Conservation (phyloP, 1,139 yeast species). For the Yamadazyma triangularis region DNA sequence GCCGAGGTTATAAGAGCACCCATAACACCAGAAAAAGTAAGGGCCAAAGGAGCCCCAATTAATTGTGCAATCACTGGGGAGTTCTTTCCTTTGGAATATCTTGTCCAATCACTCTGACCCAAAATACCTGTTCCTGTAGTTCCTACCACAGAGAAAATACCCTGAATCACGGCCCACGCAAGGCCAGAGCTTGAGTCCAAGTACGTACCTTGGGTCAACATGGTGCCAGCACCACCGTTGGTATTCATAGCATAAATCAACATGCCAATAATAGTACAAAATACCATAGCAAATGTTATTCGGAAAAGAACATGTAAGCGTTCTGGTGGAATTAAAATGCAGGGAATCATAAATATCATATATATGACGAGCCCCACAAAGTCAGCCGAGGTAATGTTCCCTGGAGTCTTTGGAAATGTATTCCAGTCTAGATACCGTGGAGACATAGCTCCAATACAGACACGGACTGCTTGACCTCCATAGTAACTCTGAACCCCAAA, state of each 20-base stretch:
- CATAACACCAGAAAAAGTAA: constrained; percentile 6
- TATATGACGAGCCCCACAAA: constrained; percentile 19
- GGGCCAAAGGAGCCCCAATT: constrained; percentile 21
- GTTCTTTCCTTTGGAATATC: constrained; percentile 18
- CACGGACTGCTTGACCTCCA: constrained; percentile 15
- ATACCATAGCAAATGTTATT: constrained; percentile 11
- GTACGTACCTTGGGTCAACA: constrained; percentile 10
- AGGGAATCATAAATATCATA: constrained; percentile 12
- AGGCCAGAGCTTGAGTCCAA: constrained; percentile 9
- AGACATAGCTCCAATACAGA: constrained; percentile 5
- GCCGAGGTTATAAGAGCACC: constrained; percentile 7
- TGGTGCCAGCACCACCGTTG: constrained; percentile 16
- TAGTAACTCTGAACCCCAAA: constrained; percentile 17
- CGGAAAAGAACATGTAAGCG: constrained; percentile 13
- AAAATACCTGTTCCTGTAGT: constrained; percentile 24
- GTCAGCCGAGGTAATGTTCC: constrained; percentile 16
- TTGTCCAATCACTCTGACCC: constrained; percentile 25
- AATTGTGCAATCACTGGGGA: constrained; percentile 20
- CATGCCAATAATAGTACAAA: constrained; percentile 16
- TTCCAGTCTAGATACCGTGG: constrained; percentile 10
- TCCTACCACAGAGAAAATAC: constrained; percentile 19
- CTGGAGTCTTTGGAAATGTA: constrained; percentile 14
- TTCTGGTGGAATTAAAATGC: constrained; percentile 14
- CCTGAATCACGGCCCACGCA: constrained; percentile 18
- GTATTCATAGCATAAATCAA: constrained; percentile 15